A percentile compares a stretch with the other conserved stretches of the same genome.
These are phyloP conservation scores for Chytridium lagenaria DNA, from an alignment of 371 early-diverging fungal species.

Conservation along the genomic window DNA sequence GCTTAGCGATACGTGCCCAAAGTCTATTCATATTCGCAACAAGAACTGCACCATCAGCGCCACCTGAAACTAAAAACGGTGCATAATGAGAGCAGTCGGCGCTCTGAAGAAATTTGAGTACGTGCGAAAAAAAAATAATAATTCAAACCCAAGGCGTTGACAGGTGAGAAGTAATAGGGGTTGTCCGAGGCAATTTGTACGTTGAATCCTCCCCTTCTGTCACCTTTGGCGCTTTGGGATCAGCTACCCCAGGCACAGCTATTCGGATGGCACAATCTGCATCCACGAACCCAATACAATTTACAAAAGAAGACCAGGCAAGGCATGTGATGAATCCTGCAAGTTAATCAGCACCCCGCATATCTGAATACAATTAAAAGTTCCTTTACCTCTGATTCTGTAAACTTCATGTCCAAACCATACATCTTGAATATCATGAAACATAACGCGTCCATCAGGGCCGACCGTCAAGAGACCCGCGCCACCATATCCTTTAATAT, in stretches of 20 bases:
- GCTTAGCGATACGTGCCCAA: conserved; percentile 15
- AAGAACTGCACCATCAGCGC: conserved; percentile 47
- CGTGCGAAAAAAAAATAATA: background rate
- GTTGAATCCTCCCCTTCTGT: background rate
- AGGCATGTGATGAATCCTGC: no score
- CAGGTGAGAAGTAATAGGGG: conserved; percentile 19
- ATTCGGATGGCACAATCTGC: conserved; percentile 38
- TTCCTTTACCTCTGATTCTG: conserved; percentile 43
- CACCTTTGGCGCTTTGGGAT: background rate
- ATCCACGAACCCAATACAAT: conserved; percentile 35
- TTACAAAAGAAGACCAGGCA: background rate
- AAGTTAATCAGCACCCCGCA: no score
- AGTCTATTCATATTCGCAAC: conserved; percentile 38
- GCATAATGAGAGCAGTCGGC: conserved; percentile 32
- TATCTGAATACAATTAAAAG: no score
- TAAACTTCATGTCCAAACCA: conserved; percentile 20
- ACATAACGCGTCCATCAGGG: conserved; percentile 52
- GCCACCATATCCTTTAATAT: background rate
- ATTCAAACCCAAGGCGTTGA: conserved; percentile 36
- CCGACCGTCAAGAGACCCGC: conserved; percentile 40
- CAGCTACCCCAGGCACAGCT: conserved; percentile 30
- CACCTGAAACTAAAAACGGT: conserved; percentile 41
- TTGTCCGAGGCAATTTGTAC: conserved; percentile 1
- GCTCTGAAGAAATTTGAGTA: conserved; percentile 26
- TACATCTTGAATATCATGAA: conserved; percentile 55